Base-by-base conservation (phyloP, 1,284 basidiomycete species). In the Cutaneotrichosporon sp. region DNA sequence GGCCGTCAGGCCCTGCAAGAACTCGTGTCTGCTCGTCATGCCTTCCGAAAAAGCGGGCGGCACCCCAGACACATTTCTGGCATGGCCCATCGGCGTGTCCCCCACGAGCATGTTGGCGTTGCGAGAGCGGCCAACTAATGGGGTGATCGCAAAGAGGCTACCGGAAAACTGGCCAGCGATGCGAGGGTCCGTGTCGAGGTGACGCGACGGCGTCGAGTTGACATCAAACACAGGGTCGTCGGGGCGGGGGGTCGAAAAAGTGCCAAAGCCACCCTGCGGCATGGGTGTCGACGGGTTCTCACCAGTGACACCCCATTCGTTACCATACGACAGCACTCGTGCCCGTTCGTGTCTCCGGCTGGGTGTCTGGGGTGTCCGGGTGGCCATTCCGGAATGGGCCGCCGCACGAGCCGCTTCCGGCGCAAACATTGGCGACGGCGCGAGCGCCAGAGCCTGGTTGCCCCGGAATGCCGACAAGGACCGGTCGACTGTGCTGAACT, bases 191-290 rank as follows among this genome's bases (percentile, higher is more conserved):
- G 65, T 69, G 66, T 75, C 74, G 51, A 79, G 67, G 64, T 77
- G 75, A 8, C 77, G 68, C n/a, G 75, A 77, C 16, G 77, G 77
- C 2, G 77, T 79, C 30, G 76, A 77, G 32, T 74, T 77, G 47
- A 79, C 77, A 58, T 79, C 77, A 53, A 79, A 79, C 5, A 73
- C 68, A 2, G 68, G 60, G 55, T 78, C 76, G 32, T 76, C 76
- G 22, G 73, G 65, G n/a, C 75, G 65, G 10, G 77, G 77, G 1
- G 77, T 79, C 5, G 76, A 73, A 61, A 71, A 76, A 16, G 10
- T 47, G 18, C 66, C 70, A 11, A 52, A 46, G n/a, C 72, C 61
- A 2, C 66, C 58, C 5, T 68, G 62, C 0, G 74, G 73, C 2
- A 72, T 71, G 2, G 77, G 77, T 5, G 77, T 78, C 14, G 72